A percentile compares a stretch with the other conserved stretches of the same genome.
These are phyloP conservation scores for Phytophthora hibernalis DNA, from an alignment of 352 stramenopile genomes.

Conservation along the genomic window DNA sequence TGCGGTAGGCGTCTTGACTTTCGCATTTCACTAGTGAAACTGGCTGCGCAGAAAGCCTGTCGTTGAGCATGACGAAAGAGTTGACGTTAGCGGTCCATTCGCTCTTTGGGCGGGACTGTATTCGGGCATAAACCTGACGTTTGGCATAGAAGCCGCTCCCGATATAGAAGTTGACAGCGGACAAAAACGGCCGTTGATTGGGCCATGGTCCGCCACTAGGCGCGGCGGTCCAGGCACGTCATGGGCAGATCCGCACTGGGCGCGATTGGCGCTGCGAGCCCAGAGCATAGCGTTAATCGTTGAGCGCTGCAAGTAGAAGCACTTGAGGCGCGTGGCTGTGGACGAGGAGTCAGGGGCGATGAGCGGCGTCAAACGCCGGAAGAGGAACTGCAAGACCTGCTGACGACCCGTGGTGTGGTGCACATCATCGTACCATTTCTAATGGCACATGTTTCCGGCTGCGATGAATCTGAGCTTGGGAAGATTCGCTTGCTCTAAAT, in stretches of 20 bases:
- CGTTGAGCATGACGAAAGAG: background rate
- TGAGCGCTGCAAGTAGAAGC: background rate
- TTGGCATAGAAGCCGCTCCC: background rate
- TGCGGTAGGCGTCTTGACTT: background rate
- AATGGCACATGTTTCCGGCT: background rate
- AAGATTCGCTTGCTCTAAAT: too few species aligned
- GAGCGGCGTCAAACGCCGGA: background rate
- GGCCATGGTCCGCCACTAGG: conserved; percentile 18
- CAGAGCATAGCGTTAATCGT: too few species aligned
- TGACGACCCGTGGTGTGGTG: conserved; percentile 1
- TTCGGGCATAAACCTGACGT: background rate
- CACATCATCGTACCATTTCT: conserved; percentile 5
- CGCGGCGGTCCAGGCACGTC: conserved; percentile 3
- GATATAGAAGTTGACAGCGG: conserved; percentile 36
- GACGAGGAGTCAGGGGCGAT: background rate
- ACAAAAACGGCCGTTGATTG: conserved; percentile 32
- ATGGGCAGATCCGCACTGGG: background rate
- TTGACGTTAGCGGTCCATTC: background rate
- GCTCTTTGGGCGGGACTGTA: background rate
- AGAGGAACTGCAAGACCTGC: background rate
- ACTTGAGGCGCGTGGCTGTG: background rate
- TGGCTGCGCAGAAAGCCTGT: background rate
- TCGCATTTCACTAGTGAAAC: conserved; percentile 11
- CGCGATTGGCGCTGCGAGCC: background rate
- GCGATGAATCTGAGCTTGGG: background rate